phyloP scores from a whole-genome alignment of 768 basidiomycete species.

The Suillus brevipes region DNA sequence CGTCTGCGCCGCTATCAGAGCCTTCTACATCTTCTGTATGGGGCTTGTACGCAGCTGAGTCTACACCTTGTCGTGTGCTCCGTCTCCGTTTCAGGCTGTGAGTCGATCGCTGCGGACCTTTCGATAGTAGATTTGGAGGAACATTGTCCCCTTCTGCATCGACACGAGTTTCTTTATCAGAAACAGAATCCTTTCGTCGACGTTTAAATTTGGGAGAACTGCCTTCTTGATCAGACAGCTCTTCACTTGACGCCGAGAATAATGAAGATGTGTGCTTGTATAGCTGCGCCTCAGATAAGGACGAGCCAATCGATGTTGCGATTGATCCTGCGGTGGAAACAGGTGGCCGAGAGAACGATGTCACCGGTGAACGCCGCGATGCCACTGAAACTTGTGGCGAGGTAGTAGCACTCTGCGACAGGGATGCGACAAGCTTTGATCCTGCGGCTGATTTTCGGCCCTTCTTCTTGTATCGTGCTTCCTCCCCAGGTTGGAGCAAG shows the following conservation, averaged over 20 bases:
- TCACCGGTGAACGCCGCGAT: constrained; percentile 21
- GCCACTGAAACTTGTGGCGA: constrained; percentile 11
- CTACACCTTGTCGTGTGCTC: constrained; percentile 33
- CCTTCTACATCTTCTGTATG: constrained; percentile 27
- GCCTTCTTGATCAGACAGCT: constrained; percentile 18
- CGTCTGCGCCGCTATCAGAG: constrained; percentile 25
- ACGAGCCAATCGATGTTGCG: constrained; percentile 17
- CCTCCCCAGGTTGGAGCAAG: constrained; percentile 52
- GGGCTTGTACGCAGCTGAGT: constrained; percentile 41
- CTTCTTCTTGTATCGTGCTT: constrained; percentile 18
- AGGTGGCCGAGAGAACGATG: constrained; percentile 25
- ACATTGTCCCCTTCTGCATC: neutral
- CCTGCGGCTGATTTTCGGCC: constrained; percentile 10
- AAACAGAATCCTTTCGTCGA: constrained; percentile 19
- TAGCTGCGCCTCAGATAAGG: constrained; percentile 16
- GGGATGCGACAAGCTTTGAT: constrained; percentile 9
- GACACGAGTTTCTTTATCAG: constrained; percentile 2
- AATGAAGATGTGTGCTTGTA: constrained; percentile 26
- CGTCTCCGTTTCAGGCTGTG: constrained; percentile 13
- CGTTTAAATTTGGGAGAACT: constrained; percentile 7
- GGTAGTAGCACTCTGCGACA: constrained; percentile 3
- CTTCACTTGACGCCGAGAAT: constrained; percentile 29
- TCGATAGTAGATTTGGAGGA: neutral
- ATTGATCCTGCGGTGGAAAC: constrained; percentile 24
- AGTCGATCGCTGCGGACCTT: constrained; percentile 2